phyloP scores from a whole-genome alignment of 2,329 filamentous ascomycete genomes.

The Neonectria neomacrospora region DNA sequence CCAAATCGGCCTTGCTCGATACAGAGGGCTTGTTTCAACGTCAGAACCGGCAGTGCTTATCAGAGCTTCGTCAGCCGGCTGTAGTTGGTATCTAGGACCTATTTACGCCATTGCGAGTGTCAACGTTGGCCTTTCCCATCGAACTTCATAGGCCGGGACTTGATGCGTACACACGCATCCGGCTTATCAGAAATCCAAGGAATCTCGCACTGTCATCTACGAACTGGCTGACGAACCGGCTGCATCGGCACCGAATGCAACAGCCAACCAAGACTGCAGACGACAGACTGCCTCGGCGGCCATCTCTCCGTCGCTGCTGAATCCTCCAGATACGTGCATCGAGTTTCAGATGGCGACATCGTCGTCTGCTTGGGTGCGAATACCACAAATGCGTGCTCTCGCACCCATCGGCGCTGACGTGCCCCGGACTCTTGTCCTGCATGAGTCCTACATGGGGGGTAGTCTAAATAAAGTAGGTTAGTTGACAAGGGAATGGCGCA shows the following conservation, averaged over 20 bases:
- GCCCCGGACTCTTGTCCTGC: conserved; percentile 2
- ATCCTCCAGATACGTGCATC: background rate
- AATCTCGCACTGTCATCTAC: background rate
- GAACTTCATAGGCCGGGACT: background rate
- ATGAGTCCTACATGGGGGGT: background rate
- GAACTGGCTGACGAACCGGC: background rate
- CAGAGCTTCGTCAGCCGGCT: background rate
- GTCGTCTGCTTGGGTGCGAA: background rate
- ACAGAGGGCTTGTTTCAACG: background rate
- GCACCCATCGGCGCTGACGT: background rate
- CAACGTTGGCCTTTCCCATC: background rate
- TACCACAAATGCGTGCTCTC: background rate
- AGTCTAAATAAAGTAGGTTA: background rate
- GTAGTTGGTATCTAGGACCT: background rate
- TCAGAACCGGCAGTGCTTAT: background rate
- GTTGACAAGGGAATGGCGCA: background rate
- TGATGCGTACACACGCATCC: background rate
- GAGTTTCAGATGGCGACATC: too few relatives aligned
- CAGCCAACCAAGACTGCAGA: background rate
- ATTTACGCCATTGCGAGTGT: background rate
- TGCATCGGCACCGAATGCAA: background rate
- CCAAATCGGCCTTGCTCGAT: background rate
- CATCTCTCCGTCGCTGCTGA: background rate
- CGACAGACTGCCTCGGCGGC: background rate
- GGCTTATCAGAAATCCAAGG: background rate